These are phyloP conservation scores for Chytriomyces sp. DNA, from an alignment of 192 early-diverging fungal species.

Conservation along the genomic window DNA sequence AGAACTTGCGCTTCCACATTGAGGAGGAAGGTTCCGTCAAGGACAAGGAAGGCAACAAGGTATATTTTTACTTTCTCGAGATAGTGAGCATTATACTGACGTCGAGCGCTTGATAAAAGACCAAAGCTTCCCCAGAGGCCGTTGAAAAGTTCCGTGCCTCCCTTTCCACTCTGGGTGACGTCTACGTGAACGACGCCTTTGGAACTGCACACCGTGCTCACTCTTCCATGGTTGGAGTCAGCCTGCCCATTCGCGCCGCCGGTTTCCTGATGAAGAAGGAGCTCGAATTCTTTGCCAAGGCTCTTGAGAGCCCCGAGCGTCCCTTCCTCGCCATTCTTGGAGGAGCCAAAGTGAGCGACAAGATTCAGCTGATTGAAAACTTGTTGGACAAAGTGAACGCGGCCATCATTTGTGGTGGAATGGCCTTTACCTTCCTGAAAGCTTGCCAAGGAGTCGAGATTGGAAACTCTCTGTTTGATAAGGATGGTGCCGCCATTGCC, in stretches of 20 bases:
- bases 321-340: conserved; percentile 98
- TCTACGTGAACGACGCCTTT: conserved; percentile 99
- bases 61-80: conserved; percentile 4
- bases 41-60: conserved; percentile 87
- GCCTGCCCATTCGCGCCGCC: conserved; percentile 86
- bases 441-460: conserved; percentile 84
- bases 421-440: conserved; percentile 99
- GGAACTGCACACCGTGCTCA: conserved; percentile 99
- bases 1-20: conserved; percentile 98
- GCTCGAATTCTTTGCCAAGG: conserved; percentile 98
- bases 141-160: conserved; percentile 89
- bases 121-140: conserved; percentile 82
- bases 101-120: conserved; percentile 38
- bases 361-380: conserved; percentile 98
- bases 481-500: conserved; percentile 84
- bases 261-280: conserved; percentile 99
- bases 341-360: conserved; percentile 97
- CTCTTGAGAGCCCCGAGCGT: conserved; percentile 86
- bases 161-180: conserved; percentile 89
- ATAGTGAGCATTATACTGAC: background rate
- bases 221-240: conserved; percentile 93
- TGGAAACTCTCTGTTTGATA: conserved; percentile 91
- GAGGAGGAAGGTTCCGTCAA: conserved; percentile 97
- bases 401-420: conserved; percentile 80
- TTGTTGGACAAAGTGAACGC: conserved; percentile 87